Evolutionary conservation across 441 rosid species (phyloP).

Genomic region (Erodium chrysanthum): DNA sequence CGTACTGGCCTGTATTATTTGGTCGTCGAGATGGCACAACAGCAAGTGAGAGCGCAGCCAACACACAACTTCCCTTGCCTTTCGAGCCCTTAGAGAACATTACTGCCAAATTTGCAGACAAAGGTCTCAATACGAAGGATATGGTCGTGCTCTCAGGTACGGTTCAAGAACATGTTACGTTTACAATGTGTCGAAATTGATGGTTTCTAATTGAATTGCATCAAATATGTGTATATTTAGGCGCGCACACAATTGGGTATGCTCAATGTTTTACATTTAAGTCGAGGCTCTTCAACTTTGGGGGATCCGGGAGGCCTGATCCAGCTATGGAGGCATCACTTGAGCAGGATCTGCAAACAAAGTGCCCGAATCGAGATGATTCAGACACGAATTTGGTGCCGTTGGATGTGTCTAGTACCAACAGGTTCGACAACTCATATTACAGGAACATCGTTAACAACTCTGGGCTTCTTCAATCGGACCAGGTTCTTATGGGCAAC

Average conservation of each 20-base stretch:
- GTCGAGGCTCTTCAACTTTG: slow-evolving; percentile 47
- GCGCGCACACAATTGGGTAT: slow-evolving; percentile 56
- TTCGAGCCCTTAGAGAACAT: slow-evolving; percentile 44
- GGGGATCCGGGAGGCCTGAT: slow-evolving; percentile 46
- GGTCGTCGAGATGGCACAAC: slow-evolving; percentile 55
- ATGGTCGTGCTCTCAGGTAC: slow-evolving; percentile 60
- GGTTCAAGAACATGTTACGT: too few species aligned
- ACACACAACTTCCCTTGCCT: slow-evolving; percentile 49
- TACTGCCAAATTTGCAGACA: slow-evolving; percentile 45
- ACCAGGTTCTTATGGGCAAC: slow-evolving; percentile 53
- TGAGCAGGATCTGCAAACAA: slow-evolving; percentile 30
- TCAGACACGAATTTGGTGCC: slow-evolving; percentile 41
- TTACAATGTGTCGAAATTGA: too few species aligned
- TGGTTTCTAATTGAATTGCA: too few species aligned
- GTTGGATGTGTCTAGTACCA: slow-evolving; percentile 28
- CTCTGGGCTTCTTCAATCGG: slow-evolving; percentile 55
- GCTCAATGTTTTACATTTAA: slow-evolving; percentile 70
- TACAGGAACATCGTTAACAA: slow-evolving; percentile 35
- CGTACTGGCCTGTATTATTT: slow-evolving; percentile 35
- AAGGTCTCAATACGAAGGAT: slow-evolving; percentile 52
- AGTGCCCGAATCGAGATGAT: slow-evolving; percentile 40
- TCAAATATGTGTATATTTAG: slow-evolving; percentile 15
- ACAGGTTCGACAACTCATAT: slow-evolving; percentile 44
- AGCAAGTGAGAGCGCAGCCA: slow-evolving; percentile 37
- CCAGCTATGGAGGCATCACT: slow-evolving; percentile 40